phyloP scores from a whole-genome alignment of 257 asterid genomes.

The Gardenia jasminoides region DNA sequence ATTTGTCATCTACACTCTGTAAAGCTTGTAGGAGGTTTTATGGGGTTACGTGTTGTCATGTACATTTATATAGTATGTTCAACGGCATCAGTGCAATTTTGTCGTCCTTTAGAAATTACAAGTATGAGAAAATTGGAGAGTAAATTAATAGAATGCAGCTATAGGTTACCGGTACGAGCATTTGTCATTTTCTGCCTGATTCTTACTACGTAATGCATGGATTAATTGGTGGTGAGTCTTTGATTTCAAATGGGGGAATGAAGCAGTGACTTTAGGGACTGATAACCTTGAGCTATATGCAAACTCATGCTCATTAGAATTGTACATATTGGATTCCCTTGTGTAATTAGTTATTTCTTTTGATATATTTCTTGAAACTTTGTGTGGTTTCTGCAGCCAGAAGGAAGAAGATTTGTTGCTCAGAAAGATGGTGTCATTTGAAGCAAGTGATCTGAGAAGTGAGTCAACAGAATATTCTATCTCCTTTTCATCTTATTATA shows the following conservation, averaged over 20 bases:
- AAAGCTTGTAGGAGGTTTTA: no score
- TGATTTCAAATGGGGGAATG: background rate
- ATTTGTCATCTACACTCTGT: background rate
- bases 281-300: background rate
- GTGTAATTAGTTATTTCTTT: background rate
- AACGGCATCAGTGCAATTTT: background rate
- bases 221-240: background rate
- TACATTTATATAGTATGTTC: background rate
- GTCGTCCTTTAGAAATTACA: background rate
- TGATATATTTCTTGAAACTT: background rate
- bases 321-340: background rate
- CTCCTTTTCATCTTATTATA: background rate
- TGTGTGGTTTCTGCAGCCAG: slow-evolving; percentile 15
- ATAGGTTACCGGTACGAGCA: background rate
- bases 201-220: background rate
- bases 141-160: background rate
- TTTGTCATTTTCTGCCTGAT: background rate
- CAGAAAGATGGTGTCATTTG: slow-evolving; percentile 35
- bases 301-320: background rate
- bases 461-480: slow-evolving; percentile 12
- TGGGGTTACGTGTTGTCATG: background rate
- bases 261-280: background rate
- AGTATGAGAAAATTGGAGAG: background rate
- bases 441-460: slow-evolving; percentile 40
- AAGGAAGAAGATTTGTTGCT: slow-evolving; percentile 5